Percentiles rank a stretch among this genome's conserved stretches.
Conservation (phyloP, 208 protist genomes). For the Wallacemonas sp. region DNA sequence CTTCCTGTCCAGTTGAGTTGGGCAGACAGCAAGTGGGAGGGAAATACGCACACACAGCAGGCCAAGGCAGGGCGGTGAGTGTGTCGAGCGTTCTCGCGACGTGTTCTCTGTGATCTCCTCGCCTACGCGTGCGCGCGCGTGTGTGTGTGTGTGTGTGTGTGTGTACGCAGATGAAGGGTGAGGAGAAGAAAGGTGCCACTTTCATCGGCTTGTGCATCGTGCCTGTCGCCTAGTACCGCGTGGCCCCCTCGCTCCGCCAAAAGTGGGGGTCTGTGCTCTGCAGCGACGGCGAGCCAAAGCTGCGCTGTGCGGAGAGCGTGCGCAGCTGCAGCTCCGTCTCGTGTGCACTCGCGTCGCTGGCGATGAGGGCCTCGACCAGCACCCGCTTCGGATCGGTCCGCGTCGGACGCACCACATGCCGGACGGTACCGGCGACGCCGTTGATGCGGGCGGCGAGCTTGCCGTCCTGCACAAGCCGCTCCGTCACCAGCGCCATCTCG, state of each 20-base stretch:
- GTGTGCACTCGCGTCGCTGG: slow-evolving; percentile 13
- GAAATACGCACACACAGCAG: too few relatives aligned
- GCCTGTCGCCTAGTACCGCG: neutral
- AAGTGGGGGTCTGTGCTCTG: neutral
- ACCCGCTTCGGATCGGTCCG: slow-evolving; percentile 13
- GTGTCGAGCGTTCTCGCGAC: too few relatives aligned
- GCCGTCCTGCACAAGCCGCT: slow-evolving; percentile 5
- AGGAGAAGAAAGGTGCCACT: too few relatives aligned
- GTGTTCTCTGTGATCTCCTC: too few relatives aligned
- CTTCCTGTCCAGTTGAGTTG: too few relatives aligned
- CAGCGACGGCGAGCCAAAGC: slow-evolving; percentile 2
- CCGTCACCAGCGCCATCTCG: slow-evolving; percentile 6
- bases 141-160: too few relatives aligned
- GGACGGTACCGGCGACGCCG: slow-evolving; percentile 8
- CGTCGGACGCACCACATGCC: slow-evolving; percentile 21
- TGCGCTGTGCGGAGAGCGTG: slow-evolving; percentile 20
- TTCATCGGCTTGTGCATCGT: too few relatives aligned
- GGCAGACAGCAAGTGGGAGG: too few relatives aligned
- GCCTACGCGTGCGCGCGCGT: too few relatives aligned
- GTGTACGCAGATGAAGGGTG: too few relatives aligned
- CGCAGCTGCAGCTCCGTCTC: slow-evolving; percentile 31
- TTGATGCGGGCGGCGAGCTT: slow-evolving; percentile 17
- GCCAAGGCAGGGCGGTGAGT: too few relatives aligned
- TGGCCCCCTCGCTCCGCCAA: neutral
- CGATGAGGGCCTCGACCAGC: slow-evolving; percentile 24